These are phyloP conservation scores for Drechslerella coelobrocha DNA, from an alignment of 2,329 filamentous ascomycete species.

Conservation along the genomic window DNA sequence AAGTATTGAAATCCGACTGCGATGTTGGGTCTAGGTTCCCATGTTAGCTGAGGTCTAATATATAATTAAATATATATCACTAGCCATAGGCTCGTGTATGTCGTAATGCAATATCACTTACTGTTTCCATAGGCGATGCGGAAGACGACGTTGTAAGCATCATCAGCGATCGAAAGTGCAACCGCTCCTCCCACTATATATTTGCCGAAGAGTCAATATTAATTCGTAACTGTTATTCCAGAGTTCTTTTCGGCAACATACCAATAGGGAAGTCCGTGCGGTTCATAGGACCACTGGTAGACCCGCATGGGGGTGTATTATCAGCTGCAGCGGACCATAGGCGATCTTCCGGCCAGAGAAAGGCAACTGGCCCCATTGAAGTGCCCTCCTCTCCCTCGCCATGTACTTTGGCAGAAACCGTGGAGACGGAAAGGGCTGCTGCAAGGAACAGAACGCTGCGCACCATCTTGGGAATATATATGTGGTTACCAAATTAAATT, in stretches of 20 bases:
- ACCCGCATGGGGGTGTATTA: constrained; percentile 67
- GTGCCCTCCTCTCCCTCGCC: constrained; percentile 41
- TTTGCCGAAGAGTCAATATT: neutral
- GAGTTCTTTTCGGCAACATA: constrained; percentile 55
- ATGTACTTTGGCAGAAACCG: constrained; percentile 29
- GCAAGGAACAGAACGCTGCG: constrained; percentile 36
- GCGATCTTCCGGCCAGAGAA: constrained; percentile 68
- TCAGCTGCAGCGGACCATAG: constrained; percentile 65
- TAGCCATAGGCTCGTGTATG: too few relatives aligned
- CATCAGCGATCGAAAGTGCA: constrained; percentile 66
- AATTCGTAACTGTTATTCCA: neutral
- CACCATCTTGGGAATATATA: constrained; percentile 40
- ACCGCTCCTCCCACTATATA: constrained; percentile 64
- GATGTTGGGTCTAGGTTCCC: constrained; percentile 54
- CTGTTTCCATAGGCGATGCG: constrained; percentile 64
- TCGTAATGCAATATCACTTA: constrained; percentile 57
- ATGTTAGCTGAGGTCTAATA: neutral
- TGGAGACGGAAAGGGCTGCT: constrained; percentile 39
- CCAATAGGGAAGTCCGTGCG: constrained; percentile 67
- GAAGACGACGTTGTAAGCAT: constrained; percentile 65
- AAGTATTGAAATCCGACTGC: constrained; percentile 59
- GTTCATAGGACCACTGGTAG: constrained; percentile 61
- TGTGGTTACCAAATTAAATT: constrained; percentile 19
- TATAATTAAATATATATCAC: too few relatives aligned
- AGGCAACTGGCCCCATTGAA: constrained; percentile 64